These are phyloP conservation scores for Pezicula radicicola DNA, from an alignment of 2,329 filamentous ascomycete genomes.

Conservation along the genomic window DNA sequence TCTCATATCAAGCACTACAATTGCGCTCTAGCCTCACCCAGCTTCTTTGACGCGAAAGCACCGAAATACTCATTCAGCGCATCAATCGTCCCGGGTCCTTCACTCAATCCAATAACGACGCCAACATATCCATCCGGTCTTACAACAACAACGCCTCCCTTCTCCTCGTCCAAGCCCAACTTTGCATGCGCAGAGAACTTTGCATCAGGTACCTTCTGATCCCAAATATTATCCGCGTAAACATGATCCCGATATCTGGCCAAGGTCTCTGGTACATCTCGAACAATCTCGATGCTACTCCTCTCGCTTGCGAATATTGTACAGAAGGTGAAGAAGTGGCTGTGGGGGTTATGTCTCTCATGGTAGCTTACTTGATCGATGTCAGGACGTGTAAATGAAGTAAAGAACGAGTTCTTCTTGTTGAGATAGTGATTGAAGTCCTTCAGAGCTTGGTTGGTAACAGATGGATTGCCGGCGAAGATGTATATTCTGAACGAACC, in stretches of 20 bases:
- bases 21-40: slow-evolving; percentile 38
- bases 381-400: slow-evolving; percentile 60
- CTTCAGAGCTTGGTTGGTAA: slow-evolving; percentile 58
- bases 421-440: slow-evolving; percentile 67
- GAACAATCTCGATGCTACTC: slow-evolving; percentile 67
- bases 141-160: slow-evolving; percentile 78
- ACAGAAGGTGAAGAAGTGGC: slow-evolving; percentile 75
- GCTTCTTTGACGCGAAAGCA: slow-evolving; percentile 63
- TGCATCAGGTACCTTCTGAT: slow-evolving; percentile 66
- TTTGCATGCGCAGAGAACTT: slow-evolving; percentile 79
- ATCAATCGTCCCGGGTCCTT: slow-evolving; percentile 77
- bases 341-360: slow-evolving; percentile 83
- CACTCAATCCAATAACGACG: slow-evolving; percentile 67
- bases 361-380: slow-evolving; percentile 65
- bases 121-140: slow-evolving; percentile 86
- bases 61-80: slow-evolving; percentile 81
- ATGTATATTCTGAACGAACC: slow-evolving; percentile 84
- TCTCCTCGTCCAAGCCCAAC: slow-evolving; percentile 73
- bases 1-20: slow-evolving; percentile 26
- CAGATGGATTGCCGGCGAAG: slow-evolving; percentile 69
- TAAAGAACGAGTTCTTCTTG: slow-evolving; percentile 70
- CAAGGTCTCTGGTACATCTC: slow-evolving; percentile 67
- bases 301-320: slow-evolving; percentile 70
- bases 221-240: slow-evolving; percentile 81
- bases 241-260: slow-evolving; percentile 77